These are phyloP conservation scores for Cryomyces minteri DNA, from an alignment of 495 filamentous ascomycete species.

Conservation along the genomic window DNA sequence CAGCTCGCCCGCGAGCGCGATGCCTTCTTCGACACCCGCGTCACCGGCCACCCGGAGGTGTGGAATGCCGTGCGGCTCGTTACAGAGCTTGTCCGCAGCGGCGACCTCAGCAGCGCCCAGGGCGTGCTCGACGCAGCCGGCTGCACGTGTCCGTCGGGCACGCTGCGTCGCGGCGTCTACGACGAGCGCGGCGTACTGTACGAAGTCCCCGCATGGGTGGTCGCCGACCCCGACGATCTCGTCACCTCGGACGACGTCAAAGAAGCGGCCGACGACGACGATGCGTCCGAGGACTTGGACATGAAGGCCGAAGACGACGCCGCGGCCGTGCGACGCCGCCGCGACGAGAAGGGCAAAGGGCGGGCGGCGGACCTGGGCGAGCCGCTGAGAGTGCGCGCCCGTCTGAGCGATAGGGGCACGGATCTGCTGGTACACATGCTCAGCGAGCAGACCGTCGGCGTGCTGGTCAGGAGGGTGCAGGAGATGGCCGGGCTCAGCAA, in stretches of 20 bases:
- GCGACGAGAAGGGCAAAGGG: conserved; percentile 41
- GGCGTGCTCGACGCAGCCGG: conserved; percentile 57
- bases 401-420: conserved; percentile 50
- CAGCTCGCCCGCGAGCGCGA: conserved; percentile 19
- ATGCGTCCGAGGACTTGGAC: conserved; percentile 19
- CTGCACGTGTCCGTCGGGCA: conserved; percentile 54
- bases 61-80: conserved; percentile 59
- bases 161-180: conserved; percentile 44
- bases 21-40: conserved; percentile 46
- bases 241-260: conserved; percentile 28
- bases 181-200: conserved; percentile 65
- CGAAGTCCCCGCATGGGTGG: conserved; percentile 53
- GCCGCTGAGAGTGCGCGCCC: conserved; percentile 37
- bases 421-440: conserved; percentile 44
- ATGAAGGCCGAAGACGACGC: conserved; percentile 20
- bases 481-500: conserved; percentile 50
- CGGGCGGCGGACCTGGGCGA: conserved; percentile 20
- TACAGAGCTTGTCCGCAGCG: conserved; percentile 40
- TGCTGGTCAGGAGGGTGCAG: conserved; percentile 39
- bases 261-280: conserved; percentile 43
- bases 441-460: conserved; percentile 42
- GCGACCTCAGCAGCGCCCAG: conserved; percentile 55
- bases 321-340: conserved; percentile 30
- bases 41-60: conserved; percentile 54
- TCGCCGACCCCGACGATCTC: conserved; percentile 58